Base-by-base conservation (phyloP, 2,329 filamentous ascomycete species). In the Colletotrichum sp. region DNA sequence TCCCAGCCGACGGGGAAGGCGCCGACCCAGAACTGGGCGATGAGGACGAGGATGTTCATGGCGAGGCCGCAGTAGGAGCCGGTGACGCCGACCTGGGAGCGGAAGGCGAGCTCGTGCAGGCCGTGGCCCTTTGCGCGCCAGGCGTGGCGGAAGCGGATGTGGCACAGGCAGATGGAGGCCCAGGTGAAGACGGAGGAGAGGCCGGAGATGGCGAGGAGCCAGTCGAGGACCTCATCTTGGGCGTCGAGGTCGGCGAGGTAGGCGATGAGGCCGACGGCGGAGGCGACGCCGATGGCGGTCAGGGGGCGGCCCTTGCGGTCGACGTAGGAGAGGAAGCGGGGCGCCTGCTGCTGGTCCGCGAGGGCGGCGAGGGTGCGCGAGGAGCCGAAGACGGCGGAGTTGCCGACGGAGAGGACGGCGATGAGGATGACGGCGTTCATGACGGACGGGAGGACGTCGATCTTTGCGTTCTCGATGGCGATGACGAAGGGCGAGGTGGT, bases 361-460 rank as follows among this genome's bases (percentile, higher is more conserved):
- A 98, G 91, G 5, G 96, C 96, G 30, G 96, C 95, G 9, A 98
- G 91, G 3, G 96, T 98, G 80, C 96, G 93, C 2, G 95, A 97
- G 28, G 95, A 96, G 43, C 96, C 96, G 80, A 98, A 98, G 75
- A 98, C 93, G 76, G 96, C 93, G 8, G 95, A 96, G 85, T 98
- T 98, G 74, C 96, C 96, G 75, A 98, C 96, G 1, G 95, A 97
- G 27, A 98, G 87, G 27, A 98, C 96, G 25, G 96, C 94, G 77
- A 98, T 92, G 81, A 98, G 92, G 83, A 98, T 98, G 76, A 98
- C 95, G n/a, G 92, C 93, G 84, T 98, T 98, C 94, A 98, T 97
- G 70, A 98, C 90, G 0, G 94, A 96, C 3, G 95, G 95, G 4
- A 98, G 90, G 3, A 94, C 93, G 56, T 91, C 86, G 80, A 98